A percentile compares a stretch with the other conserved stretches of the same genome.
These are phyloP conservation scores for Raffaelea albimanens DNA, from an alignment of 2,329 filamentous ascomycete genomes.

Conservation along the genomic window DNA sequence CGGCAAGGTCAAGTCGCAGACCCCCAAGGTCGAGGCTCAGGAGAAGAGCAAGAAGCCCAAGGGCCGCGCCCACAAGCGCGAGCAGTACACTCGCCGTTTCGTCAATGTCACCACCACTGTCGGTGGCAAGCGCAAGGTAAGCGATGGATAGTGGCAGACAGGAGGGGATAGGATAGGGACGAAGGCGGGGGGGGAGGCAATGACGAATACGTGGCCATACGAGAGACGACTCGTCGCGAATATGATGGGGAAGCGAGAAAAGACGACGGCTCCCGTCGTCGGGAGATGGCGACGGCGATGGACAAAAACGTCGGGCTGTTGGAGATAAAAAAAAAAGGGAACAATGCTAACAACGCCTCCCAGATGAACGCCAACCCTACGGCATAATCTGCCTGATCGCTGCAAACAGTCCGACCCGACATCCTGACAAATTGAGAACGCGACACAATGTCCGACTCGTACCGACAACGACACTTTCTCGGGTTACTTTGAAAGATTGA, in stretches of 20 bases:
- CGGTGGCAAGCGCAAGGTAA: constrained; percentile 95
- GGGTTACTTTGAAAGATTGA: no score
- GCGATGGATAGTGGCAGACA: not conserved
- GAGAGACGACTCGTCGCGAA: no score
- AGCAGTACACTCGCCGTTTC: constrained; percentile 94
- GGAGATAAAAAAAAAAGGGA: not conserved
- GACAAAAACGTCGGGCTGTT: no score
- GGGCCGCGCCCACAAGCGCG: constrained; percentile 94
- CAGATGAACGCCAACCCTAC: constrained; percentile 16
- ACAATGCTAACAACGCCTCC: not conserved
- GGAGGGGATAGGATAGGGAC: not conserved
- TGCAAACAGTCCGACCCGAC: no score
- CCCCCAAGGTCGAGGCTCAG: constrained; percentile 80
- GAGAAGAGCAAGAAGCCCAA: constrained; percentile 97
- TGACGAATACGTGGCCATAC: no score
- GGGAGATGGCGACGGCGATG: no score
- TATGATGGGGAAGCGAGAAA: no score
- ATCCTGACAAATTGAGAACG: no score
- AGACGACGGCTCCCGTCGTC: no score
- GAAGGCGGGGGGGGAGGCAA: not conserved
- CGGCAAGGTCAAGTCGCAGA: constrained; percentile 97
- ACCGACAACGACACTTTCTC: no score
- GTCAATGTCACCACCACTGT: constrained; percentile 87
- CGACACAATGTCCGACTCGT: no score
- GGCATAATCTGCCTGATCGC: not conserved